Conservation (phyloP, 2,329 filamentous ascomycete genomes). For the Monosporascus sp. region DNA sequence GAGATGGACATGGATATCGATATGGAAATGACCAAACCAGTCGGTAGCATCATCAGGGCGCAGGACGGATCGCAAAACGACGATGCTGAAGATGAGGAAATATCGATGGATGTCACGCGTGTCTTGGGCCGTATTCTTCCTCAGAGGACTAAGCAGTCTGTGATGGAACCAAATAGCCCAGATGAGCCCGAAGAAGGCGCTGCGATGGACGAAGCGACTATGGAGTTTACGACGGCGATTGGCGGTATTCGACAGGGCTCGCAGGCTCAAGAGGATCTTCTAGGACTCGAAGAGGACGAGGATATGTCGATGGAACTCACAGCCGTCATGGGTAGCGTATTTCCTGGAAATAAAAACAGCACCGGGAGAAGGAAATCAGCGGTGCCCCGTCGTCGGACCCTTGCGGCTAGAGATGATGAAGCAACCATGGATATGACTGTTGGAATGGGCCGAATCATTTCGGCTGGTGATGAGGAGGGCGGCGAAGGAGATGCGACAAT, state of each 20-base stretch:
- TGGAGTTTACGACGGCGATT: slow-evolving; percentile 80
- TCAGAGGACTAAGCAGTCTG: slow-evolving; percentile 26
- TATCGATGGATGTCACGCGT: slow-evolving; percentile 92
- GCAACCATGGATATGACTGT: slow-evolving; percentile 63
- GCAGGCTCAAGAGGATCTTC: slow-evolving; percentile 24
- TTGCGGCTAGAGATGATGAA: slow-evolving; percentile 34
- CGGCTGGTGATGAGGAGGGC: slow-evolving; percentile 29
- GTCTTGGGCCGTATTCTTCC: slow-evolving; percentile 74
- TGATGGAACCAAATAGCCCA: slow-evolving; percentile 15
- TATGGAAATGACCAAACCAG: slow-evolving; percentile 52
- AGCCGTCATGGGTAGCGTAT: slow-evolving; percentile 54
- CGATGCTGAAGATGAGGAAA: slow-evolving; percentile 55
- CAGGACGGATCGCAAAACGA: slow-evolving; percentile 22
- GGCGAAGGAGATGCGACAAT: slow-evolving; percentile 38
- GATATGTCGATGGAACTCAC: slow-evolving; percentile 80
- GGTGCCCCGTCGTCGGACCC: slow-evolving; percentile 19
- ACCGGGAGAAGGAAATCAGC: slow-evolving; percentile 23
- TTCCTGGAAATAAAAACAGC: slow-evolving; percentile 28
- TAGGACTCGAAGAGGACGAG: slow-evolving; percentile 46
- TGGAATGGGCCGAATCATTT: slow-evolving; percentile 50
- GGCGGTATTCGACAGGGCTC: slow-evolving; percentile 56
- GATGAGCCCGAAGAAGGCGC: slow-evolving; percentile 29
- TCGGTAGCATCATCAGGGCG: slow-evolving; percentile 47
- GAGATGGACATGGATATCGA: slow-evolving; percentile 41
- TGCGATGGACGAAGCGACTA: slow-evolving; percentile 60